phyloP scores from a whole-genome alignment of 495 filamentous ascomycete species.

The Xylaria venustula region DNA sequence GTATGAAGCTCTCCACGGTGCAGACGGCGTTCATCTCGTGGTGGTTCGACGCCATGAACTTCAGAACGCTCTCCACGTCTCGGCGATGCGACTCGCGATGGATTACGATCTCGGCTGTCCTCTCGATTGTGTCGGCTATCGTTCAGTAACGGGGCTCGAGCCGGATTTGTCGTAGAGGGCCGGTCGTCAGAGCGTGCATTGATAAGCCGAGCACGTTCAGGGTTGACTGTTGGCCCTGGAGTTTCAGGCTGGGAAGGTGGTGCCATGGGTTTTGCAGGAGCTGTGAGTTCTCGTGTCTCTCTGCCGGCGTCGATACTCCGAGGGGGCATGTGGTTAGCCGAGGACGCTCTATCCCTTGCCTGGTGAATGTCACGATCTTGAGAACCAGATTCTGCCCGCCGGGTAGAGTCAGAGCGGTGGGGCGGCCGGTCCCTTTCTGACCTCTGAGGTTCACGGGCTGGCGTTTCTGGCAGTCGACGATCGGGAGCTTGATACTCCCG shows the following conservation, averaged over 20 bases:
- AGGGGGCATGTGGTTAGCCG: conserved; percentile 11
- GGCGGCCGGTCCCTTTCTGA: conserved; percentile 30
- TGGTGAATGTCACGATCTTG: conserved; percentile 39
- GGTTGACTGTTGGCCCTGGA: conserved; percentile 43
- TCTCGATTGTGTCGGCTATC: conserved; percentile 45
- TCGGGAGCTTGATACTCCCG: conserved; percentile 26
- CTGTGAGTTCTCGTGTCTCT: conserved; percentile 29
- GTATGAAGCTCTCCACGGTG: conserved; percentile 40
- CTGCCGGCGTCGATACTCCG: conserved; percentile 33
- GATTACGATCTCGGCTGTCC: conserved; percentile 40
- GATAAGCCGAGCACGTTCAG: conserved; percentile 42
- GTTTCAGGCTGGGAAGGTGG: conserved; percentile 31
- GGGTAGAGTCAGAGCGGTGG: conserved; percentile 33
- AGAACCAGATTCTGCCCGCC: conserved; percentile 31
- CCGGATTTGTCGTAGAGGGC: conserved; percentile 49
- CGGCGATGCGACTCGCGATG: conserved; percentile 52
- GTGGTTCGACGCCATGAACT: conserved; percentile 34
- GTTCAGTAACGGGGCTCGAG: conserved; percentile 54
- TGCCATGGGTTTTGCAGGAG: conserved; percentile 26
- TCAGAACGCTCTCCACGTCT: conserved; percentile 41
- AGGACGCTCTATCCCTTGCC: conserved; percentile 33
- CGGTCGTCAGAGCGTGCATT: conserved; percentile 35
- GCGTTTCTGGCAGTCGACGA: conserved; percentile 25
- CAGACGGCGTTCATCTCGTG: conserved; percentile 47
- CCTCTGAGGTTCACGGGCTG: conserved; percentile 26